phyloP scores from a whole-genome alignment of 2,329 filamentous ascomycete genomes.

The Fusarium scirpi region DNA sequence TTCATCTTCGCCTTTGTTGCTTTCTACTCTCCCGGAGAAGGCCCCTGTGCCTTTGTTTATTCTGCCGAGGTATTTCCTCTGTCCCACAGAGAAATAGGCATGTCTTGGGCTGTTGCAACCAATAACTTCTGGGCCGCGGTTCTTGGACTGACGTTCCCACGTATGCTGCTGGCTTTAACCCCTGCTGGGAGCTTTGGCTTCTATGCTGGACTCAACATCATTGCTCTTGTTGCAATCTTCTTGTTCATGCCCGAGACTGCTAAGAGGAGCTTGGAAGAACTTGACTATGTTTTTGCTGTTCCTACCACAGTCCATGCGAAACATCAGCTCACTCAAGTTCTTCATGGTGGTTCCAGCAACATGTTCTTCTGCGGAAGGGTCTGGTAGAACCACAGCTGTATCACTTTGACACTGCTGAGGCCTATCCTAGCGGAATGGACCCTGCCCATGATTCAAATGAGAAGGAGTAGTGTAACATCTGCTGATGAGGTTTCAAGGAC shows the following conservation, averaged over 20 bases:
- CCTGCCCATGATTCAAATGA: too few species aligned
- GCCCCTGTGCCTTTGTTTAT: constrained; percentile 69
- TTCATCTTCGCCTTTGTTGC: constrained; percentile 73
- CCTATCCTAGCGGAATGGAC: too few species aligned
- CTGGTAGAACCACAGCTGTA: not conserved
- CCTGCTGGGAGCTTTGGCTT: constrained; percentile 53
- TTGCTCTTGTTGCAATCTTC: constrained; percentile 61
- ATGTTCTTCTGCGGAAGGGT: not conserved
- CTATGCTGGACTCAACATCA: constrained; percentile 60
- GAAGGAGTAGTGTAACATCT: too few species aligned
- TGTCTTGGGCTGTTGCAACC: constrained; percentile 70
- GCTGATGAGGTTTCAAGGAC: too few species aligned
- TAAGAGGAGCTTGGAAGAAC: constrained; percentile 59
- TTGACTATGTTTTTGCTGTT: constrained; percentile 55
- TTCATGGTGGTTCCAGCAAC: not conserved
- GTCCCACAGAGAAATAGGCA: constrained; percentile 70
- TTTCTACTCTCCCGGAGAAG: constrained; percentile 71
- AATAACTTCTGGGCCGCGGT: constrained; percentile 64
- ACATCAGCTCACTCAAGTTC: not conserved
- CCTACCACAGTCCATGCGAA: not conserved
- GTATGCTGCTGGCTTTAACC: constrained; percentile 55
- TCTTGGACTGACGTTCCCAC: constrained; percentile 61
- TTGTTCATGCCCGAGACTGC: constrained; percentile 63
- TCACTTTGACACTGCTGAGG: too few species aligned
- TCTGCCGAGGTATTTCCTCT: constrained; percentile 71